Evolutionary conservation across 106 monocot species (phyloP).

Genomic region (Allium fistulosum): DNA sequence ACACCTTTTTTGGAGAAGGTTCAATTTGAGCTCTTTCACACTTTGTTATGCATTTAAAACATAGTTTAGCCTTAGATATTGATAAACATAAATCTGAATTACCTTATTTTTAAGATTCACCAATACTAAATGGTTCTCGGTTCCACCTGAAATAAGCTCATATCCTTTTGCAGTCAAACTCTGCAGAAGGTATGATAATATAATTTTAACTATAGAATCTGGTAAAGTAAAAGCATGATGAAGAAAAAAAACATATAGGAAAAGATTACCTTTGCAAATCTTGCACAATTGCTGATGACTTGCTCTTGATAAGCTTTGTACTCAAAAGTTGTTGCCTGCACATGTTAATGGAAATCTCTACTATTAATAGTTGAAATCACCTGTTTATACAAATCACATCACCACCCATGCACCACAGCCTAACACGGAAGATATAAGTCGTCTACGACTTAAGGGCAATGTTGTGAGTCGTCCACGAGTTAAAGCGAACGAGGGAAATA

Average conservation of each 20-base stretch:
- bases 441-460: too few species aligned
- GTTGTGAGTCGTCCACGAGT: too few species aligned
- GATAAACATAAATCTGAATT: not conserved
- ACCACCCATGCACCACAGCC: too few species aligned
- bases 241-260: not conserved
- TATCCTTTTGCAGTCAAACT: slow-evolving; percentile 57
- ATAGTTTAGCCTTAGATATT: too few species aligned
- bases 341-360: too few species aligned
- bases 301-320: slow-evolving; percentile 94
- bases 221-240: not conserved
- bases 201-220: not conserved
- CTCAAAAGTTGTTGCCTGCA: slow-evolving; percentile 72
- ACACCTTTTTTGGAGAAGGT: too few species aligned
- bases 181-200: slow-evolving; percentile 19
- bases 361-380: too few species aligned
- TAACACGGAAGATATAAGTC: too few species aligned
- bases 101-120: slow-evolving; percentile 96
- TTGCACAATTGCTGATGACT: slow-evolving; percentile 84
- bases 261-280: slow-evolving; percentile 73
- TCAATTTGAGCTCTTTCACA: too few species aligned
- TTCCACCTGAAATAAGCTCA: slow-evolving; percentile 97
- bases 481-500: too few species aligned
- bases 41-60: too few species aligned
- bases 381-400: too few species aligned
- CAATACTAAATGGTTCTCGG: slow-evolving; percentile 95